A percentile compares a stretch with the other conserved stretches of the same genome.
Evolutionary conservation across 495 filamentous ascomycete genomes (phyloP).

Genomic region (Annulohypoxylon maeteangense): DNA sequence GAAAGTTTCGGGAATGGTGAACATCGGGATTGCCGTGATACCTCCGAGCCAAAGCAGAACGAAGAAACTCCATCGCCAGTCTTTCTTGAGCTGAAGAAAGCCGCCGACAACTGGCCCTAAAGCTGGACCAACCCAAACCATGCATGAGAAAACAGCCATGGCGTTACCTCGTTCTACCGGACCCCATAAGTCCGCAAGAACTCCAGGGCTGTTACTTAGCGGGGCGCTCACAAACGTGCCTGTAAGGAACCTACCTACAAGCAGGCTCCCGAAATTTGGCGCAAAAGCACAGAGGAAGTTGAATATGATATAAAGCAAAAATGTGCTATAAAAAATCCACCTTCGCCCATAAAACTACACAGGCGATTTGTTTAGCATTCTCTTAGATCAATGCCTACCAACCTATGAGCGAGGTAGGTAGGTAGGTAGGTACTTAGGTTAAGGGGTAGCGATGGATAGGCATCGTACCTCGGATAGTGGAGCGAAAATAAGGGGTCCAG

Average conservation of each 20-base stretch:
- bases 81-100: conserved; percentile 57
- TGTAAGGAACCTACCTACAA: conserved; percentile 62
- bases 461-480: conserved; percentile 57
- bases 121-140: conserved; percentile 66
- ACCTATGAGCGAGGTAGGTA: too few relatives aligned
- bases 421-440: too few relatives aligned
- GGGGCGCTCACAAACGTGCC: conserved; percentile 64
- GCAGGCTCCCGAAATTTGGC: conserved; percentile 59
- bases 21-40: conserved; percentile 52
- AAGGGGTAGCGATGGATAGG: not conserved
- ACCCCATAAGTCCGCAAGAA: conserved; percentile 66
- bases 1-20: conserved; percentile 76
- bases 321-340: conserved; percentile 59
- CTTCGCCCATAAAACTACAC: conserved; percentile 59
- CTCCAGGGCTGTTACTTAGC: conserved; percentile 59
- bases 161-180: conserved; percentile 62
- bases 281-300: conserved; percentile 65
- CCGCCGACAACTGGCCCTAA: conserved; percentile 64
- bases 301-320: conserved; percentile 58
- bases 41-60: conserved; percentile 59
- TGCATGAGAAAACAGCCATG: conserved; percentile 54
- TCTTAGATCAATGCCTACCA: not conserved
- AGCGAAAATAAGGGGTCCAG: conserved; percentile 62
- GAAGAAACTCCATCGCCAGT: conserved; percentile 63
- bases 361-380: not conserved